phyloP scores from a whole-genome alignment of 169 alveolate species.

The Eimeria tenella region DNA sequence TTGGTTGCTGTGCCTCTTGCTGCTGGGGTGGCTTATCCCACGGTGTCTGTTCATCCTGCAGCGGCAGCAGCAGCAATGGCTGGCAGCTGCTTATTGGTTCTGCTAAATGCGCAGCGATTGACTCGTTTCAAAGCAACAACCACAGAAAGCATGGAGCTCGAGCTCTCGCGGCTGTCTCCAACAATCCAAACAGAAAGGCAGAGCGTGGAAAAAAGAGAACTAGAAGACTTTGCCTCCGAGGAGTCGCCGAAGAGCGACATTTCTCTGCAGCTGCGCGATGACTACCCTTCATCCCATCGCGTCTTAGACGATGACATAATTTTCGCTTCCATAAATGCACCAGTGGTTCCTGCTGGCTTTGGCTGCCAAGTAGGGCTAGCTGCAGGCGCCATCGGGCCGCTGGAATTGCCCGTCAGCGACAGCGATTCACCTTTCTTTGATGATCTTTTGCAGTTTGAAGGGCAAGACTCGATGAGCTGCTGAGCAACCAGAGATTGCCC shows the following conservation, averaged over 20 bases:
- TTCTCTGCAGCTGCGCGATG: conserved; percentile 42
- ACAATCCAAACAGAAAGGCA: not conserved
- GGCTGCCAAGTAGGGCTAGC: not conserved
- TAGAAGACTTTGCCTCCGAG: not conserved
- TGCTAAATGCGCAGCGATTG: conserved; percentile 57
- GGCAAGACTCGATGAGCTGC: too few species aligned
- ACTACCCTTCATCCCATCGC: not conserved
- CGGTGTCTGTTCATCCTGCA: conserved; percentile 64
- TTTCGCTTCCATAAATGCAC: not conserved
- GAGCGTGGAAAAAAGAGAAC: not conserved
- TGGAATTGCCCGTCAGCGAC: not conserved
- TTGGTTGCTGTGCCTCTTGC: conserved; percentile 80
- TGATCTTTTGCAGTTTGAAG: too few species aligned
- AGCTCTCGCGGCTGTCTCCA: not conserved
- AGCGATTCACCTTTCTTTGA: too few species aligned
- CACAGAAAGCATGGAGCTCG: not conserved
- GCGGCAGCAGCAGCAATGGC: conserved; percentile 73
- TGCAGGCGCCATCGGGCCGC: not conserved
- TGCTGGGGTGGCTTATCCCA: conserved; percentile 82
- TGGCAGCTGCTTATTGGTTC: conserved; percentile 63
- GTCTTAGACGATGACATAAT: not conserved
- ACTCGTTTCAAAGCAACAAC: conserved; percentile 39
- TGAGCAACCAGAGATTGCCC: too few species aligned
- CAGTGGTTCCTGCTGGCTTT: not conserved
- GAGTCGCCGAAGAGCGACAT: not conserved